Evolutionary conservation across 148 eudicot species (phyloP).

Genomic region (Chenopodium quinoa): DNA sequence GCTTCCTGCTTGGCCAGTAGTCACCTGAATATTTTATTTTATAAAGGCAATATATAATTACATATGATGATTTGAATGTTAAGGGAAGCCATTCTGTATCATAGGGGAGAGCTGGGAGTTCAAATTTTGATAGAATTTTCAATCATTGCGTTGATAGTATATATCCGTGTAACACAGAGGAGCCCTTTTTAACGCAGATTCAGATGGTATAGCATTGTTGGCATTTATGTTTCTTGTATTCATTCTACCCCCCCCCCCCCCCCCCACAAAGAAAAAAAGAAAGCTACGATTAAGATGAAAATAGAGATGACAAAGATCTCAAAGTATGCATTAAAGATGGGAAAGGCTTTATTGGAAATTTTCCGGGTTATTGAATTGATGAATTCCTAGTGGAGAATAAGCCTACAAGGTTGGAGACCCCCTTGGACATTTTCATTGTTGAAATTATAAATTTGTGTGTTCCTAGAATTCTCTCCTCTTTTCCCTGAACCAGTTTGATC

Average conservation of each 20-base stretch:
- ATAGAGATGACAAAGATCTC: background rate
- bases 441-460: background rate
- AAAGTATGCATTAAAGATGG: background rate
- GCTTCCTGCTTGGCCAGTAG: background rate
- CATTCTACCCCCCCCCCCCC: no score
- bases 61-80: background rate
- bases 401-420: no score
- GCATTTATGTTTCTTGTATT: no score
- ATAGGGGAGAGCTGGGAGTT: no score
- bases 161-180: background rate
- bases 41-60: background rate
- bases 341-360: background rate
- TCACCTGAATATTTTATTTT: no score
- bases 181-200: background rate
- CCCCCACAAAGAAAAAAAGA: no score
- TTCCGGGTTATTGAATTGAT: background rate
- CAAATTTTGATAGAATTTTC: no score
- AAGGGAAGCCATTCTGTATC: no score
- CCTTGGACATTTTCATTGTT: background rate
- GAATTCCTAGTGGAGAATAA: background rate
- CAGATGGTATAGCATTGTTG: background rate
- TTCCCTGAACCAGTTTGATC: background rate
- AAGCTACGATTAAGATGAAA: background rate
- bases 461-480: background rate
- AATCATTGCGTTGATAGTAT: no score